phyloP scores from a whole-genome alignment of 352 stramenopile genomes.

The Globisporangium nodosum region DNA sequence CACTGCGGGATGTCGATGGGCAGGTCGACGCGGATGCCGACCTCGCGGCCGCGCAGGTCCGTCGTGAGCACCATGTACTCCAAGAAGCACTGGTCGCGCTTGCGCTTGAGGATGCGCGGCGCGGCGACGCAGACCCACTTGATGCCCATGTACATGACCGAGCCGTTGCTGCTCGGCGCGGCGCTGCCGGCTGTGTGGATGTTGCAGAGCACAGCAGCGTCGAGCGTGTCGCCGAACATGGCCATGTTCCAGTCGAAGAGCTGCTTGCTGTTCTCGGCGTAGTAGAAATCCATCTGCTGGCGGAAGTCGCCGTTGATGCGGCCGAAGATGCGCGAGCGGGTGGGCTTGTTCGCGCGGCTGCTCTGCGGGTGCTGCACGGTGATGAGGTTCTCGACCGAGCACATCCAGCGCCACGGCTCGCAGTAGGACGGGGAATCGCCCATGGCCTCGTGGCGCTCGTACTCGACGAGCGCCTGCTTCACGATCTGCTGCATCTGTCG shows the following conservation, averaged over 20 bases:
- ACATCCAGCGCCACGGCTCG: constrained; percentile 14
- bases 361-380: constrained; percentile 10
- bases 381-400: constrained; percentile 23
- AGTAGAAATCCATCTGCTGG: constrained; percentile 65
- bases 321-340: constrained; percentile 51
- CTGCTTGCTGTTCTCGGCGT: constrained; percentile 43
- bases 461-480: constrained; percentile 35
- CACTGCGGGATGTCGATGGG: constrained; percentile 59
- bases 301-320: constrained; percentile 55
- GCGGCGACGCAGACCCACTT: constrained; percentile 70
- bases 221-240: constrained; percentile 55
- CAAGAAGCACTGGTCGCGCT: constrained; percentile 65
- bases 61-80: constrained; percentile 72
- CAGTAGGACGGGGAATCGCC: constrained; percentile 15
- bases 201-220: constrained; percentile 64
- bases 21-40: constrained; percentile 65
- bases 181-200: constrained; percentile 50
- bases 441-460: constrained; percentile 39
- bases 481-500: constrained; percentile 27
- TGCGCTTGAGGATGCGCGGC: constrained; percentile 47
- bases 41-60: constrained; percentile 48
- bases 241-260: constrained; percentile 69
- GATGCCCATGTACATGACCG: constrained; percentile 68
- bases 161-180: constrained; percentile 4
- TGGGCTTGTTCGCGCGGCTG: not conserved